Percentiles rank a stretch among this genome's conserved stretches.
Evolutionary conservation across 352 stramenopile species (phyloP).

Genomic region (Blastocystis sp.): DNA sequence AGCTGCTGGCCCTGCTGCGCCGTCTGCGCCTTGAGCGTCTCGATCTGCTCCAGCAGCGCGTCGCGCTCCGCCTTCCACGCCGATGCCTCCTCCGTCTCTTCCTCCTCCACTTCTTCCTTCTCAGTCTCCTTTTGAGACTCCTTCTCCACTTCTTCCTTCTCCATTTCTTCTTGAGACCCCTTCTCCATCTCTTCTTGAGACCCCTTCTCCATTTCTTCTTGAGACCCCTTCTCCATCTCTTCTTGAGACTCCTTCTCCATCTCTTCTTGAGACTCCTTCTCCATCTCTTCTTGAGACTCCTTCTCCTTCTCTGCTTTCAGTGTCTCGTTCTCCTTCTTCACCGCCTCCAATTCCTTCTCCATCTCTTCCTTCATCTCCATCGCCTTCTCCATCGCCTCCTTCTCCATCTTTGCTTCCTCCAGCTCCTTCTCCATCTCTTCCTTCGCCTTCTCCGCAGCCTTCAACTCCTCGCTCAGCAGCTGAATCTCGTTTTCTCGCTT

Average conservation of each 20-base stretch:
- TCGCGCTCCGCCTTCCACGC: not conserved
- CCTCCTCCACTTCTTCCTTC: not conserved
- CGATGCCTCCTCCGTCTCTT: not conserved
- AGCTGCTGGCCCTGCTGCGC: not conserved
- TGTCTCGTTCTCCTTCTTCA: not conserved
- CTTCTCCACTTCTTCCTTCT: not conserved
- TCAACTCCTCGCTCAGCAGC: constrained; percentile 58
- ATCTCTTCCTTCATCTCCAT: not conserved
- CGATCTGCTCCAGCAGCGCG: not conserved
- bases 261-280: not conserved
- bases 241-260: not conserved
- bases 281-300: not conserved
- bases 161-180: constrained; percentile 1
- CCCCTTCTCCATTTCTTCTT: not conserved
- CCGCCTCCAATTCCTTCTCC: not conserved
- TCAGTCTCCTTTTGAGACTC: not conserved
- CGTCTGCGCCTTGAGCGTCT: not conserved
- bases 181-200: not conserved
- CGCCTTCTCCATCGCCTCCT: not conserved
- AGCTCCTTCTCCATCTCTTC: not conserved
- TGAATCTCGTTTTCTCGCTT: constrained; percentile 60
- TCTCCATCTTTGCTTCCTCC: not conserved
- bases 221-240: not conserved
- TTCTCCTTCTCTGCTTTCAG: not conserved
- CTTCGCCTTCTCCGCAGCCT: not conserved